Percentiles rank a stretch among this genome's conserved stretches.
Evolutionary conservation across 805 yeast species (phyloP).

Genomic region (Teunomyces lycoperdinae): DNA sequence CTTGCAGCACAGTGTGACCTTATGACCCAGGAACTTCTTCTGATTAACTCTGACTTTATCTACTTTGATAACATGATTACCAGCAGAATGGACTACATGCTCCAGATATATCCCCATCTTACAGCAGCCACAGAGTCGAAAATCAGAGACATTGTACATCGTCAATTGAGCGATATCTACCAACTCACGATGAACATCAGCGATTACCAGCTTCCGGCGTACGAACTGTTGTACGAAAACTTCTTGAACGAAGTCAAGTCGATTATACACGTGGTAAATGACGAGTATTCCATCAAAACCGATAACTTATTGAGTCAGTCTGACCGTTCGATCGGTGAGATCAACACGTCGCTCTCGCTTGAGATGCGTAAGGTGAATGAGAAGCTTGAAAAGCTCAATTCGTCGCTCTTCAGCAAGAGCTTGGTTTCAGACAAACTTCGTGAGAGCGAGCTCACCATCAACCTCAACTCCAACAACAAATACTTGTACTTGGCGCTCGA

Average conservation of each 20-base stretch:
- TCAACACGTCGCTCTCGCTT: constrained; percentile 66
- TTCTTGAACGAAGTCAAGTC: constrained; percentile 35
- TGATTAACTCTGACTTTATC: constrained; percentile 6
- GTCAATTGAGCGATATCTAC: constrained; percentile 15
- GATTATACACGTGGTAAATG: constrained; percentile 35
- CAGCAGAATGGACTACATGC: constrained; percentile 16
- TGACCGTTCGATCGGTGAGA: constrained; percentile 69
- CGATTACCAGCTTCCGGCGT: constrained; percentile 33
- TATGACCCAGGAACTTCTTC: constrained; percentile 1
- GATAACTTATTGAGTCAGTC: constrained; percentile 61
- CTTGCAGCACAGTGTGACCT: background rate
- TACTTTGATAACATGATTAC: constrained; percentile 16
- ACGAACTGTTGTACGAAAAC: constrained; percentile 31
- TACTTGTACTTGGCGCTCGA: constrained; percentile 47
- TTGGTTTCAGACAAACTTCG: constrained; percentile 19
- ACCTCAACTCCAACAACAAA: constrained; percentile 24
- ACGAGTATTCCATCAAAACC: constrained; percentile 49
- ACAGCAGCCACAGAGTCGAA: constrained; percentile 12
- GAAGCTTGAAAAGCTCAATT: constrained; percentile 41
- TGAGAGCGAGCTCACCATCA: constrained; percentile 10
- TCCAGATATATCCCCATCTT: constrained; percentile 20
- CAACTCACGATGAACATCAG: constrained; percentile 22
- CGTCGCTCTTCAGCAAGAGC: constrained; percentile 27
- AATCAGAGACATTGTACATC: constrained; percentile 15
- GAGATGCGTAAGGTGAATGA: constrained; percentile 56